Evolutionary conservation across 768 basidiomycete species (phyloP).

Genomic region (Phanerodontia chrysosporium): DNA sequence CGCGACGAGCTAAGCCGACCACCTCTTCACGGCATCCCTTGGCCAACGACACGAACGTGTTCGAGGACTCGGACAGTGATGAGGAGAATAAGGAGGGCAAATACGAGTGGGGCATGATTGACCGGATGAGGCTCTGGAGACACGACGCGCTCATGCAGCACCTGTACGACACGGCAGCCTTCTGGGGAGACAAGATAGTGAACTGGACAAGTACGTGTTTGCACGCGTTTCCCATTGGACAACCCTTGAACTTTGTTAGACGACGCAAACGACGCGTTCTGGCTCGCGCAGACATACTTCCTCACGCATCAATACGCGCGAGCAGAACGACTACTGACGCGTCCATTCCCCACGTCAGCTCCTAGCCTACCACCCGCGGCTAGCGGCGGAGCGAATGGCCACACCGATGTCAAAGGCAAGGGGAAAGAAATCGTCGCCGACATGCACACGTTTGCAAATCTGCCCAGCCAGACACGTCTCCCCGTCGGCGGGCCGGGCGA

Average conservation of each 20-base stretch:
- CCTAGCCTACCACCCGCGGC: slow-evolving; percentile 26
- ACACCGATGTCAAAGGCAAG: slow-evolving; percentile 55
- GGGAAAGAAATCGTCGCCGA: slow-evolving; percentile 41
- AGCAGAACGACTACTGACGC: slow-evolving; percentile 84
- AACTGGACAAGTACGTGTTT: slow-evolving; percentile 81
- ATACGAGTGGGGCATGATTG: slow-evolving; percentile 82
- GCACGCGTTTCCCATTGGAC: slow-evolving; percentile 4
- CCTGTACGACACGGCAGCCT: slow-evolving; percentile 92
- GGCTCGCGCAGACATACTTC: slow-evolving; percentile 97
- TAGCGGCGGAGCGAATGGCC: slow-evolving; percentile 36
- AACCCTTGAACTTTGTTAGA: slow-evolving; percentile 38
- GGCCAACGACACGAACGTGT: slow-evolving; percentile 74
- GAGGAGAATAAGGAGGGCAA: slow-evolving; percentile 55
- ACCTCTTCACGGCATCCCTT: slow-evolving; percentile 55
- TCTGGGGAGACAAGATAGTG: slow-evolving; percentile 98
- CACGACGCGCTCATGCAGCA: slow-evolving; percentile 99
- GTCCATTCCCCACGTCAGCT: slow-evolving; percentile 65
- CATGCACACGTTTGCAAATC: neutral
- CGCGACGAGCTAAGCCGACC: slow-evolving; percentile 51
- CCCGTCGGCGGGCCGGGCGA: slow-evolving; percentile 66
- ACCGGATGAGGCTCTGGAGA: slow-evolving; percentile 94
- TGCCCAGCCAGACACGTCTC: slow-evolving; percentile 38
- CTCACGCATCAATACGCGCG: slow-evolving; percentile 94
- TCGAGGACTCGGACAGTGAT: slow-evolving; percentile 58
- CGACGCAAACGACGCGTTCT: slow-evolving; percentile 97